Conservation (phyloP, 1,284 basidiomycete species). For the Rhodotorula mucilaginosa region DNA sequence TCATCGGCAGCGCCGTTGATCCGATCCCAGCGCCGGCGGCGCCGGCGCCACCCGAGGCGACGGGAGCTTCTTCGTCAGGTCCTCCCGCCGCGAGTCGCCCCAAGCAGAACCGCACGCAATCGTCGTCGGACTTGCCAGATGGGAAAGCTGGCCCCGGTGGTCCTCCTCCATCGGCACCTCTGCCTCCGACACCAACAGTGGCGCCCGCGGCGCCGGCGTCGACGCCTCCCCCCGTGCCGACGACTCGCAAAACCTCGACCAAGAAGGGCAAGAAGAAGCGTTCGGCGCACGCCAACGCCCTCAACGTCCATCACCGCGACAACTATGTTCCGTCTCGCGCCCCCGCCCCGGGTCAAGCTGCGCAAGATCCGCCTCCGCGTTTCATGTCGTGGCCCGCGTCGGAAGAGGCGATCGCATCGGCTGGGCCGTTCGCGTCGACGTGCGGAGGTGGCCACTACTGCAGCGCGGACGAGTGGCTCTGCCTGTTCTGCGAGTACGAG, state of each 20-base stretch:
- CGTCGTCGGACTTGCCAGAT: background rate
- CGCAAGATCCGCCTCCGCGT: conserved; percentile 5
- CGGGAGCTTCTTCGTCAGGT: too few species aligned
- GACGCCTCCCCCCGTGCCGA: background rate
- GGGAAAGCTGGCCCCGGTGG: background rate
- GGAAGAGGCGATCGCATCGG: conserved; percentile 28
- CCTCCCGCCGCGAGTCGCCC: background rate
- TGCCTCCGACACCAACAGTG: background rate
- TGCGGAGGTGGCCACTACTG: conserved; percentile 39
- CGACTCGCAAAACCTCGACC: conserved; percentile 8
- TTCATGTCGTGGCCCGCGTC: conserved; percentile 39
- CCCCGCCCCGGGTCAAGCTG: background rate
- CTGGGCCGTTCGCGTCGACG: conserved; percentile 21
- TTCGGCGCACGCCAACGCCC: conserved; percentile 46
- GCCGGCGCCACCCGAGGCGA: background rate
- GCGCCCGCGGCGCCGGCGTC: too few species aligned
- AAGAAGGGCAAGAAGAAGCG: conserved; percentile 47
- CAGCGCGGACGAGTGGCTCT: conserved; percentile 46
- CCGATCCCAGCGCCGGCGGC: background rate
- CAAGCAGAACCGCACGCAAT: background rate
- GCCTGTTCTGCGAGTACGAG: conserved; percentile 50
- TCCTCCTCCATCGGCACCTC: conserved; percentile 2
- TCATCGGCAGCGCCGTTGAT: background rate
- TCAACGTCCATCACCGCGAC: conserved; percentile 48
- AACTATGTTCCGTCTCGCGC: conserved; percentile 46